phyloP scores from a whole-genome alignment of 2,329 filamentous ascomycete genomes.

The Penicillium rolfsii region DNA sequence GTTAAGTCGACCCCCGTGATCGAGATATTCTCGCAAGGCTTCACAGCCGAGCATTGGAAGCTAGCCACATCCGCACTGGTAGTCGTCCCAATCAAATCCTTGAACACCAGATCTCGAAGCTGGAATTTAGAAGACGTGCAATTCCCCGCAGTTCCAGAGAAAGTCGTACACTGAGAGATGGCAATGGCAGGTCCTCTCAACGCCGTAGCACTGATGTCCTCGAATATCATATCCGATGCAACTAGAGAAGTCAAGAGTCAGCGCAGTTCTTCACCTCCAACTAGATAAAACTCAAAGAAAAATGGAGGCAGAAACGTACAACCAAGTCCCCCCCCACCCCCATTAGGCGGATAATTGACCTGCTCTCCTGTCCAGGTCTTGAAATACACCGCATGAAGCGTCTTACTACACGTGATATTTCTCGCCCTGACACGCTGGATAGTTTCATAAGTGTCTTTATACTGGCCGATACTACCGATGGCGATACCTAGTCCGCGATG shows the following conservation, averaged over 20 bases:
- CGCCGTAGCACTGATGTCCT: conserved; percentile 37
- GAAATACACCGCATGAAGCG: conserved; percentile 54
- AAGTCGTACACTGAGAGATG: conserved; percentile 48
- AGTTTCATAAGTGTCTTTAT: conserved; percentile 52
- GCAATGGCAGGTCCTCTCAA: conserved; percentile 38
- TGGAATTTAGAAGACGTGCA: conserved; percentile 49
- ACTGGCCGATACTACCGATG: conserved; percentile 62
- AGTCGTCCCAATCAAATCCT: not conserved
- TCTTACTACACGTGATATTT: conserved; percentile 54
- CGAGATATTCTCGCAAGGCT: conserved; percentile 32
- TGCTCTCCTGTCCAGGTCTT: conserved; percentile 63
- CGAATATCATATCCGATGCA: conserved; percentile 42
- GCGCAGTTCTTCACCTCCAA: not conserved
- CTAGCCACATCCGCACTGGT: conserved; percentile 26
- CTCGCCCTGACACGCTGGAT: conserved; percentile 55
- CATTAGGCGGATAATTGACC: conserved; percentile 59
- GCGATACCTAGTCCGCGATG: conserved; percentile 58
- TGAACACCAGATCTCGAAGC: not conserved
- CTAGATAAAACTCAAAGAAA: not conserved
- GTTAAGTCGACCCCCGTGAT: conserved; percentile 26
- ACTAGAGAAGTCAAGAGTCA: conserved; percentile 16
- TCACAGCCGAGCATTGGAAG: conserved; percentile 38
- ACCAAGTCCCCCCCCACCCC: conserved; percentile 60
- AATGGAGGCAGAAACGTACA: conserved; percentile 42
- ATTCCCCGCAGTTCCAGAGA: conserved; percentile 39